A percentile compares a stretch with the other conserved stretches of the same genome.
Evolutionary conservation across 179 eudicot species (phyloP).

Genomic region (Amaranthus tricolor): DNA sequence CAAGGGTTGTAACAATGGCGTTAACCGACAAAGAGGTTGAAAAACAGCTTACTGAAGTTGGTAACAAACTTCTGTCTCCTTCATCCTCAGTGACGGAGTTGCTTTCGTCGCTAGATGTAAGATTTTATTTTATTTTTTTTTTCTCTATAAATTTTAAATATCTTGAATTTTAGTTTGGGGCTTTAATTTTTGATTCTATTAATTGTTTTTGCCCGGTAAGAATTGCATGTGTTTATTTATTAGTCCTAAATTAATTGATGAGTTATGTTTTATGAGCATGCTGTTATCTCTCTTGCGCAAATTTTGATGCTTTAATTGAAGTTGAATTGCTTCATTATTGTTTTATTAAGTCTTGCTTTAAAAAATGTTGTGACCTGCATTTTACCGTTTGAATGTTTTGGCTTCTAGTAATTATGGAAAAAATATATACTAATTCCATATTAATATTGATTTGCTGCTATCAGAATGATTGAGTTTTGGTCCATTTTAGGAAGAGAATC

Average conservation of each 20-base stretch:
- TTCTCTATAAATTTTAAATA: background rate
- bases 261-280: background rate
- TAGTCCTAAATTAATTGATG: background rate
- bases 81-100: constrained; percentile 49
- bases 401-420: background rate
- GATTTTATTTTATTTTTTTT: constrained; percentile 15
- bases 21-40: constrained; percentile 42
- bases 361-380: background rate
- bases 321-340: background rate
- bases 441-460: background rate
- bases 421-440: too few species aligned
- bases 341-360: background rate
- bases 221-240: constrained; percentile 8
- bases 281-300: too few species aligned
- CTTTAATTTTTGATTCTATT: background rate
- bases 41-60: constrained; percentile 48
- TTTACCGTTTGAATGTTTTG: background rate
- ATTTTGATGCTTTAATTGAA: too few species aligned
- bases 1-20: constrained; percentile 29
- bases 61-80: constrained; percentile 48
- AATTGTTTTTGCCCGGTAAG: background rate
- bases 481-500: background rate
- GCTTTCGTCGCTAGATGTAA: constrained; percentile 59
- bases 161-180: background rate
- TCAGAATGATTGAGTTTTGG: background rate